Evolutionary conservation across 108 stramenopile species (phyloP).

Genomic region (Skeletonema menzelii): DNA sequence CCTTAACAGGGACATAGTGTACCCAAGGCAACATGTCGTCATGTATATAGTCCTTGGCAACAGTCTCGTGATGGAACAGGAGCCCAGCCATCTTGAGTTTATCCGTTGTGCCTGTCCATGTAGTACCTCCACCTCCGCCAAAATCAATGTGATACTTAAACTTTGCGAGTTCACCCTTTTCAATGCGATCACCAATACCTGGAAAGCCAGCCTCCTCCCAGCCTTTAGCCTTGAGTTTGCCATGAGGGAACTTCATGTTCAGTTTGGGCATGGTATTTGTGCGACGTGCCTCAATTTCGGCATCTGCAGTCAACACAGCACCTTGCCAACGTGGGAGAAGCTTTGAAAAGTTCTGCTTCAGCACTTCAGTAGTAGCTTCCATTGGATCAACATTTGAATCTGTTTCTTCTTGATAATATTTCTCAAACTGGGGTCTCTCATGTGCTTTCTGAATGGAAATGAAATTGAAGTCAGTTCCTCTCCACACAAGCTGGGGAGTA

Average conservation of each 20-base stretch:
- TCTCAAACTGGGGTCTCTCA: not conserved
- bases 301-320: not conserved
- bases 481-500: constrained; percentile 28
- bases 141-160: constrained; percentile 42
- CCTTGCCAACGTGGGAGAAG: constrained; percentile 1
- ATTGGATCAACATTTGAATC: not conserved
- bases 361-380: not conserved
- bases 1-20: constrained; percentile 13
- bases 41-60: constrained; percentile 13
- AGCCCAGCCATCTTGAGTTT: constrained; percentile 18
- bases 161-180: not conserved
- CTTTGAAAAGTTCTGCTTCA: not conserved
- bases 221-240: not conserved
- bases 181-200: not conserved
- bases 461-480: constrained; percentile 32
- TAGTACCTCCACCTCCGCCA: constrained; percentile 33
- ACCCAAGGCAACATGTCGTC: constrained; percentile 13
- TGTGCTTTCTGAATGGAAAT: not conserved
- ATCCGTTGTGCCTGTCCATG: constrained; percentile 3
- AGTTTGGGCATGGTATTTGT: not conserved
- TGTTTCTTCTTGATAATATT: not conserved
- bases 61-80: constrained; percentile 15
- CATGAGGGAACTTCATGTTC: not conserved
- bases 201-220: not conserved
- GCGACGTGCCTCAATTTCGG: not conserved